These are phyloP conservation scores for Leccinum boreale DNA, from an alignment of 768 basidiomycete genomes.

Conservation along the genomic window DNA sequence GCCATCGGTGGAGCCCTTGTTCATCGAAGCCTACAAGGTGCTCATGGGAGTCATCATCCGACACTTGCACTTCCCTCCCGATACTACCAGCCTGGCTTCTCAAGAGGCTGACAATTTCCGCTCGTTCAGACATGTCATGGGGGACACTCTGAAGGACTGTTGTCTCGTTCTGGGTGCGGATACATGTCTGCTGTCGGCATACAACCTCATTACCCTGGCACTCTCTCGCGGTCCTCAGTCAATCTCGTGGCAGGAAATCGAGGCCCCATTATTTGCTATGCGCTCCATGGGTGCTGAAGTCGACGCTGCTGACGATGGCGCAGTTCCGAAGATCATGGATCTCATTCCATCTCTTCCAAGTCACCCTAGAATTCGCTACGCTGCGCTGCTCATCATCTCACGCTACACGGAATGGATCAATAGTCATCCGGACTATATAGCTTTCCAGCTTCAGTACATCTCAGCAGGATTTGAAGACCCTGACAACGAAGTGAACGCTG, in stretches of 20 bases:
- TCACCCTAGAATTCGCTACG: constrained; percentile 92
- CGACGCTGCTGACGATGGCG: constrained; percentile 73
- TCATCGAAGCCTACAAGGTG: constrained; percentile 77
- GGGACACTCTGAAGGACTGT: constrained; percentile 98
- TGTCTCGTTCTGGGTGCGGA: constrained; percentile 90
- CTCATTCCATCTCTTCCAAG: constrained; percentile 84
- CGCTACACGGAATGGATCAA: constrained; percentile 98
- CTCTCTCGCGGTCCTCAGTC: constrained; percentile 56
- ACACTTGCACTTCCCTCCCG: constrained; percentile 89
- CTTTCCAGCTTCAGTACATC: constrained; percentile 84
- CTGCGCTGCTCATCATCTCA: constrained; percentile 90
- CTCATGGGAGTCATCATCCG: constrained; percentile 84
- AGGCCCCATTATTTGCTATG: constrained; percentile 96
- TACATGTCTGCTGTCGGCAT: constrained; percentile 75
- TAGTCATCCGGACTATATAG: constrained; percentile 82
- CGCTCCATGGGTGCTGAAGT: constrained; percentile 97
- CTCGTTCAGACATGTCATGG: constrained; percentile 95
- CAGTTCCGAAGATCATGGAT: constrained; percentile 96
- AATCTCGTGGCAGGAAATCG: constrained; percentile 92
- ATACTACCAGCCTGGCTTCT: constrained; percentile 57
- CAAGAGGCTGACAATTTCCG: constrained; percentile 95
- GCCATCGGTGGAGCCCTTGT: constrained; percentile 65
- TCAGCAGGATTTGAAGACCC: constrained; percentile 85
- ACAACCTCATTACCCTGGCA: constrained; percentile 74
- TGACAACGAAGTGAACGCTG: constrained; percentile 82